Evolutionary conservation across 495 filamentous ascomycete species (phyloP).

Genomic region (Neurospora sp.): DNA sequence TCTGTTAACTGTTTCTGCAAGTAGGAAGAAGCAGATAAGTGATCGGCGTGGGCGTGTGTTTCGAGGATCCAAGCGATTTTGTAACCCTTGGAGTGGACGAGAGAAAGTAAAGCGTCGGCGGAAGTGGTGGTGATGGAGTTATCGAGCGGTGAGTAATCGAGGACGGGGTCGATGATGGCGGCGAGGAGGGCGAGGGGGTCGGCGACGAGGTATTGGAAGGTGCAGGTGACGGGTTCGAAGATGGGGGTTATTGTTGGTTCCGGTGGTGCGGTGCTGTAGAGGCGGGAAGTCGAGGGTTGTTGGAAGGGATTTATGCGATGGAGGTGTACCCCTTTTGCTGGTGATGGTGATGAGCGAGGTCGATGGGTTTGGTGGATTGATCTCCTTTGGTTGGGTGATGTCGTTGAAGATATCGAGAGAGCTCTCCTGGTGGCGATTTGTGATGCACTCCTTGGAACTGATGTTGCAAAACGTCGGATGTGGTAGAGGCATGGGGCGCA

Average conservation of each 20-base stretch:
- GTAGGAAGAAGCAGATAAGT: conserved; percentile 46
- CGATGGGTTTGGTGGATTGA: not conserved
- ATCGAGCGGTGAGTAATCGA: conserved; percentile 42
- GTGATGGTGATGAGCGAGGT: not conserved
- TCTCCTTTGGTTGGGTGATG: not conserved
- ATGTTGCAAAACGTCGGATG: not conserved
- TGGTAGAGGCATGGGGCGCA: not conserved
- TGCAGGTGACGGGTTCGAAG: conserved; percentile 29
- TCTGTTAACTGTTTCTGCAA: conserved; percentile 32
- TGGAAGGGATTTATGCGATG: not conserved
- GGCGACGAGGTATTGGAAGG: conserved; percentile 51
- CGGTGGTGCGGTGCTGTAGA: not conserved
- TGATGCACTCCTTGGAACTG: not conserved
- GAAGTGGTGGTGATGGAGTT: conserved; percentile 34
- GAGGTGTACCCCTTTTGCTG: not conserved
- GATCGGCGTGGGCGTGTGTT: conserved; percentile 54
- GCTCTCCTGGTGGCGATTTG: not conserved
- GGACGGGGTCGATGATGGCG: conserved; percentile 50
- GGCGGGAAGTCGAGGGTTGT: too few species aligned
- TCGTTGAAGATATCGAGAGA: not conserved
- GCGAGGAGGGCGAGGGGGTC: conserved; percentile 36
- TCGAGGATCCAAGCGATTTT: conserved; percentile 43
- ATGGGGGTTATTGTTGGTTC: conserved; percentile 17
- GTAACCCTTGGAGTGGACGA: conserved; percentile 33
- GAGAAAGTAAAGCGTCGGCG: conserved; percentile 38